A percentile compares a stretch with the other conserved stretches of the same genome.
phyloP scores from a whole-genome alignment of 768 basidiomycete species.

The Tulasnella sp. region DNA sequence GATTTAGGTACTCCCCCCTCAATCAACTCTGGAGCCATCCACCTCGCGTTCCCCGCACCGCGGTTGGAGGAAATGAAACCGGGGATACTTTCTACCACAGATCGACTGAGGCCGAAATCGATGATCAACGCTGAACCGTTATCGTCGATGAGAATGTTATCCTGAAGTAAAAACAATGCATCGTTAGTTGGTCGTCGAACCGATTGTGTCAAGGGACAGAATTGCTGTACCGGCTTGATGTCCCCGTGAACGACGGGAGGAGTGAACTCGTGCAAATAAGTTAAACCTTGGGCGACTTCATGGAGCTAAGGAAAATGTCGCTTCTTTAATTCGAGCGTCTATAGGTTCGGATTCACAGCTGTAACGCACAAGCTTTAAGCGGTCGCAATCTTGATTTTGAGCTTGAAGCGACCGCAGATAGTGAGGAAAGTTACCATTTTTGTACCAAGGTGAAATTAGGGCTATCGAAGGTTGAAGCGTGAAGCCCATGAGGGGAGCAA shows the following conservation, averaged over 20 bases:
- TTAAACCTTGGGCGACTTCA: conserved; percentile 8
- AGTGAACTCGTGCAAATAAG: conserved; percentile 7
- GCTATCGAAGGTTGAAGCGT: neutral
- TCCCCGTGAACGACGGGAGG: conserved; percentile 27
- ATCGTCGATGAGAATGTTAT: conserved; percentile 27
- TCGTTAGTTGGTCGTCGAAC: neutral
- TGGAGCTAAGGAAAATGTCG: neutral
- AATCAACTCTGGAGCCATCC: conserved; percentile 2
- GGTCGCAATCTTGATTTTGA: neutral
- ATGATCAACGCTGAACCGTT: conserved; percentile 13
- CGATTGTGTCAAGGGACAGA: neutral
- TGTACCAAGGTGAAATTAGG: neutral
- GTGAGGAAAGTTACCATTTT: neutral
- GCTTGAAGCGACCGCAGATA: neutral
- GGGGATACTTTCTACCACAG: neutral
- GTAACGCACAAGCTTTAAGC: neutral
- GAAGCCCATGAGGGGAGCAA: conserved; percentile 18
- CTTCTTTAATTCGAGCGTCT: neutral
- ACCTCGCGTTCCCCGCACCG: neutral
- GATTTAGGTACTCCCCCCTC: neutral
- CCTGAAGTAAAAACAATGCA: neutral
- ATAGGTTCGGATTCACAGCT: neutral
- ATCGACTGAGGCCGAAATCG: conserved; percentile 27
- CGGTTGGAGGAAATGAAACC: neutral
- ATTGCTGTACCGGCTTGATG: neutral